Base-by-base conservation (phyloP, 2,329 filamentous ascomycete genomes). In the Penicillium psychrosexuale region DNA sequence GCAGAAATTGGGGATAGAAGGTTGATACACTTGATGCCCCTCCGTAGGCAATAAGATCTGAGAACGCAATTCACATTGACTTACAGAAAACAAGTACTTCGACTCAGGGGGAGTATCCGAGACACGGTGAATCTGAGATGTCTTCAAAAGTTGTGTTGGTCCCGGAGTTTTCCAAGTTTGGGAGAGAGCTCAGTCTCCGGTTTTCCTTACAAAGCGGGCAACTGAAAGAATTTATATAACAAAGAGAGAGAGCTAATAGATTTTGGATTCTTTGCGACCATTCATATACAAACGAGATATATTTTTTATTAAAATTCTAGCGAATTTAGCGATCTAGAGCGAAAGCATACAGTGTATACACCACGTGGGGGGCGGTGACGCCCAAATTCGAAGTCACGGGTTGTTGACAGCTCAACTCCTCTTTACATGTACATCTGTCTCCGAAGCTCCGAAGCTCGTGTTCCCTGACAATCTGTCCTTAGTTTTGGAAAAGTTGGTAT, bases 341-440 rank as follows among this genome's bases (percentile, higher is more conserved):
- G 15, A 40, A 42, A 45, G 27, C 27, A 28, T 33, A 33, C 43
- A 50, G 22, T n/a, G 13, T 12, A 50, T 34, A 33, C 28, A 43
- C 28, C 56, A 60, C 53, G 47, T 61, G 58, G 58, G 58, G 63
- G 63, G 61, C 64, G 64, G 64, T 68, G 66, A 68, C 63, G 65
- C 67, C 68, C 63, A 64, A 71, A 28, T 42, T 40, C 13, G 13
- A 9, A 67, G 67, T 64, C 66, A 65, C 65, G 59, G 62, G 55
- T 64, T 65, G 56, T 64, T 61, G 64, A 66, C 62, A 67, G 58
- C 58, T 62, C 40, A 37, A 52, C 57, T 51, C 50, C 52, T 51
- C 38, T 50, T 19, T 31, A 34, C 22, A 22, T 45, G 30, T 15
- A 6, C 36, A 24, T 51, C 43, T 33, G 31, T 50, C 28, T 43